Conservation (phyloP, 23 red algal species). For the Gracilaria caudata region DNA sequence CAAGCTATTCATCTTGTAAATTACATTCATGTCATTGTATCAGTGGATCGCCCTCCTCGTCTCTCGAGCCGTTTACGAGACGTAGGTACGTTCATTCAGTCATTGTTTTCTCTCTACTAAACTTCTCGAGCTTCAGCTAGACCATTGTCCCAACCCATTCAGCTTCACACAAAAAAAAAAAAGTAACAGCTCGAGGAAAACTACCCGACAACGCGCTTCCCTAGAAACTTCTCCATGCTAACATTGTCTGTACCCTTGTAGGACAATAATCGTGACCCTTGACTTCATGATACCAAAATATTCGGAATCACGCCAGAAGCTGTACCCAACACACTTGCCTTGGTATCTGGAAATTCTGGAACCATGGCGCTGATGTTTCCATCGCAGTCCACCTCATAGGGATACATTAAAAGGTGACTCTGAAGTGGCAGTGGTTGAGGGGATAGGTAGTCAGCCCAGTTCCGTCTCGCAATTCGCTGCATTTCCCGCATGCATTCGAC, state of each 20-base stretch:
- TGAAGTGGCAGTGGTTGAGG: slow-evolving; percentile 11
- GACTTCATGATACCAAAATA: slow-evolving; percentile 55
- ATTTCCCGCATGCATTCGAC: slow-evolving; percentile 65
- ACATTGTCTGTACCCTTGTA: neutral
- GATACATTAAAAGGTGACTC: slow-evolving; percentile 65
- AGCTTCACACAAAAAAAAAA: neutral
- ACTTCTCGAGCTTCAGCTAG: no score
- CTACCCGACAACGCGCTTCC: neutral
- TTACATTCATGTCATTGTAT: neutral
- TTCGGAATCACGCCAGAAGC: slow-evolving; percentile 50
- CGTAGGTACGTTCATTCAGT: neutral
- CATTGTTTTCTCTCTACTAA: neutral
- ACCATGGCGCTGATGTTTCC: slow-evolving; percentile 37
- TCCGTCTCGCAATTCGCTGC: slow-evolving; percentile 53
- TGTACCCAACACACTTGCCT: slow-evolving; percentile 32
- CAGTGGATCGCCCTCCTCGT: neutral
- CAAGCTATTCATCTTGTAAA: slow-evolving; percentile 3
- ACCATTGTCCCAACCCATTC: no score
- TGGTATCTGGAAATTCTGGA: slow-evolving; percentile 67
- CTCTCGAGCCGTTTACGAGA: neutral
- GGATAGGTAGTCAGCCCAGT: slow-evolving; percentile 51
- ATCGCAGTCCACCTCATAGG: slow-evolving; percentile 50
- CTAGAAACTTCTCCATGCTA: neutral
- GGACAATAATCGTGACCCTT: no score
- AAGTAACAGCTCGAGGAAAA: neutral